phyloP scores from a whole-genome alignment of 306 rosid species.

The Rosa rugosa region DNA sequence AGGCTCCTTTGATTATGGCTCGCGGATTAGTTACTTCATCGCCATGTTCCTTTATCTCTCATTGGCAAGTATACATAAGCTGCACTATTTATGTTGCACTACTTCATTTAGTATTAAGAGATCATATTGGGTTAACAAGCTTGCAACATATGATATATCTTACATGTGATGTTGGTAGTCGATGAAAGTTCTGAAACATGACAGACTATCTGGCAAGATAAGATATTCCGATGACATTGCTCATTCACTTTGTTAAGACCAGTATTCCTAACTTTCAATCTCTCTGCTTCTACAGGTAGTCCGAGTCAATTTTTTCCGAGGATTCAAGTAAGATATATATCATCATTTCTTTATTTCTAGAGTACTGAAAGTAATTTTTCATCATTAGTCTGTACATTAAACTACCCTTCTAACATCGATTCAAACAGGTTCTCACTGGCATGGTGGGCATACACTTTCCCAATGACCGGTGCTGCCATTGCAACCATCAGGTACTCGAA shows the following conservation, averaged over 20 bases:
- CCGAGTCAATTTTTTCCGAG: constrained; percentile 73
- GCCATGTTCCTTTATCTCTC: constrained; percentile 88
- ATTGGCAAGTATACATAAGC: constrained; percentile 43
- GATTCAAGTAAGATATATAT: constrained; percentile 59
- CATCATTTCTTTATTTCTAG: background rate
- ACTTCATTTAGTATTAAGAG: background rate
- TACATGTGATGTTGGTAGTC: background rate
- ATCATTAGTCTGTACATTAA: background rate
- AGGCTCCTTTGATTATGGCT: constrained; percentile 72
- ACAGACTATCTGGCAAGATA: background rate
- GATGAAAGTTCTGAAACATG: background rate
- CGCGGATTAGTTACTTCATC: constrained; percentile 73
- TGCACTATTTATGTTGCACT: background rate
- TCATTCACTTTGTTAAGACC: background rate
- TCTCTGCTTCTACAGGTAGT: constrained; percentile 60
- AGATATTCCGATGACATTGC: background rate
- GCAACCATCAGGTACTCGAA: constrained; percentile 78
- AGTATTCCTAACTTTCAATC: background rate
- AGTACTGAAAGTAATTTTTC: background rate
- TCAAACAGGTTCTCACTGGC: constrained; percentile 74
- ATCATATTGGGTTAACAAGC: background rate
- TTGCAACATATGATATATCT: background rate
- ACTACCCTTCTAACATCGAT: constrained; percentile 14
- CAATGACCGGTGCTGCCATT: constrained; percentile 95
- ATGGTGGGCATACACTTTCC: constrained; percentile 99